These are phyloP conservation scores for Colletotrichum sp. DNA, from an alignment of 2,329 filamentous ascomycete species.

Conservation along the genomic window DNA sequence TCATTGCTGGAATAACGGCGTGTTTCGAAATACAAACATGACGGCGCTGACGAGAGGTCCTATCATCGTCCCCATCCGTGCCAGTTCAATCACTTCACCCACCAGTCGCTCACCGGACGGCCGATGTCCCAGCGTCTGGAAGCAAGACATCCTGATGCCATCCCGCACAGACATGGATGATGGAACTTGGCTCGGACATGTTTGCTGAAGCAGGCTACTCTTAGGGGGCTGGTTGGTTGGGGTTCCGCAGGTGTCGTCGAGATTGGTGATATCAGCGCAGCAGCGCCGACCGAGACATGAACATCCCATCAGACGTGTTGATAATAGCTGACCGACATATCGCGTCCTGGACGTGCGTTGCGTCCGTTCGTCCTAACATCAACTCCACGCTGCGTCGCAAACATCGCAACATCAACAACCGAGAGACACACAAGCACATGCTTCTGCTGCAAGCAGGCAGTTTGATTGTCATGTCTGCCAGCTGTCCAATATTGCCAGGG, in stretches of 20 bases:
- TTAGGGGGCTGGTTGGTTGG: background rate
- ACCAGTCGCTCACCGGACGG: slow-evolving; percentile 1
- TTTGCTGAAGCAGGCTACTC: background rate
- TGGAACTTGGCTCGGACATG: slow-evolving; percentile 2
- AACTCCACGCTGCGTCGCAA: background rate
- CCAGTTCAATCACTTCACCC: background rate
- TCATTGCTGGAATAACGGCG: background rate
- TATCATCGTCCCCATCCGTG: background rate
- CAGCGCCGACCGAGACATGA: background rate
- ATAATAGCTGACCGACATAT: background rate
- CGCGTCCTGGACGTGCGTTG: background rate
- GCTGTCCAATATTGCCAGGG: slow-evolving; percentile 20
- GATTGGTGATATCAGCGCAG: background rate
- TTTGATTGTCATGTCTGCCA: slow-evolving; percentile 21
- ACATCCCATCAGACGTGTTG: background rate
- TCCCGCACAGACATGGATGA: slow-evolving; percentile 9
- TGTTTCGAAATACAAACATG: slow-evolving; percentile 12
- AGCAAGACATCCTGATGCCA: slow-evolving; percentile 12
- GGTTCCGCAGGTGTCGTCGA: background rate
- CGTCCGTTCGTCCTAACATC: background rate
- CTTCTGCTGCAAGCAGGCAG: slow-evolving; percentile 7
- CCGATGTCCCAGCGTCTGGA: background rate
- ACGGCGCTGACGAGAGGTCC: background rate
- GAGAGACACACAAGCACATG: slow-evolving; percentile 13
- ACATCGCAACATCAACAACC: background rate